These are phyloP conservation scores for Saururus chinensis DNA, from an alignment of 164 flowering plant species.

Conservation along the genomic window DNA sequence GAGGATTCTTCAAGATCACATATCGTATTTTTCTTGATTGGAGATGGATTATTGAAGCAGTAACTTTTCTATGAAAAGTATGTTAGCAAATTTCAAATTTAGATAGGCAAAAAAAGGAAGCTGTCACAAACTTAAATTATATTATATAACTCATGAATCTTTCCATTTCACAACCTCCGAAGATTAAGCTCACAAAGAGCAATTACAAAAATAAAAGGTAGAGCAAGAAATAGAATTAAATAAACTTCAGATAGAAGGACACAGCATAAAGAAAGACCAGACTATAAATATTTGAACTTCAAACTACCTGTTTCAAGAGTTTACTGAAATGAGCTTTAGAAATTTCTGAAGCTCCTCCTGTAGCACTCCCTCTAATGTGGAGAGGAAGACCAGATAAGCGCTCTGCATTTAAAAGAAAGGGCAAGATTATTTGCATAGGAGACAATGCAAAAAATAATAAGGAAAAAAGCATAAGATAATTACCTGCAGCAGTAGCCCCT, in stretches of 20 bases:
- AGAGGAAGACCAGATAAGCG: slow-evolving; percentile 33
- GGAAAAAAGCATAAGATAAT: background rate
- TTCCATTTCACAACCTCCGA: too few relatives aligned
- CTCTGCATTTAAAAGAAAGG: slow-evolving; percentile 11
- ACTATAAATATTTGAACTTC: background rate
- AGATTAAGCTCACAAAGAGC: too few relatives aligned
- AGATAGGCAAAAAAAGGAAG: too few relatives aligned
- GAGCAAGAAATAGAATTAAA: too few relatives aligned
- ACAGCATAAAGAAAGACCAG: background rate
- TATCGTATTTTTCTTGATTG: too few relatives aligned
- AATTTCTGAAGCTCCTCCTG: slow-evolving; percentile 25
- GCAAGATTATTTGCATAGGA: background rate
- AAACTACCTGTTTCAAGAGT: slow-evolving; percentile 38
- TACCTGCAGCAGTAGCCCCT: slow-evolving; percentile 38
- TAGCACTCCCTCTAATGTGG: slow-evolving; percentile 28
- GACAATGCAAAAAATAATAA: background rate
- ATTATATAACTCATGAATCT: too few relatives aligned
- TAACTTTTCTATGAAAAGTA: too few relatives aligned
- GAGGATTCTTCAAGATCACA: too few relatives aligned
- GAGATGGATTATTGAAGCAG: too few relatives aligned
- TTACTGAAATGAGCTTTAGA: slow-evolving; percentile 39
- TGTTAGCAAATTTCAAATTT: too few relatives aligned
- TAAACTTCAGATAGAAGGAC: background rate
- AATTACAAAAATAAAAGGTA: too few relatives aligned
- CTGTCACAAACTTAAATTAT: too few relatives aligned